These are phyloP conservation scores for Suillus weaverae DNA, from an alignment of 768 basidiomycete species.

Conservation along the genomic window DNA sequence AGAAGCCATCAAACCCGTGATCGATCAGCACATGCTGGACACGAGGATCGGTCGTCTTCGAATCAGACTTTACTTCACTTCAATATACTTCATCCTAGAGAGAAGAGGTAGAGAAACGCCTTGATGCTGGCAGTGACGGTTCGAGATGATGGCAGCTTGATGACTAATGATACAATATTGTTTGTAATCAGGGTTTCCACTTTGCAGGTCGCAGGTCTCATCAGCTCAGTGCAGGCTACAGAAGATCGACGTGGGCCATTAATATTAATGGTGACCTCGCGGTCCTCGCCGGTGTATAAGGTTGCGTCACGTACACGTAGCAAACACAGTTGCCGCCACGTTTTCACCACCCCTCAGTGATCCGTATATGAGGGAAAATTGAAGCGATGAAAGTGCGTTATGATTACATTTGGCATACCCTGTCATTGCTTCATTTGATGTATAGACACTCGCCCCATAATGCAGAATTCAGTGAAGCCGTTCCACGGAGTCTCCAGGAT, in stretches of 20 bases:
- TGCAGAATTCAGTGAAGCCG: background rate
- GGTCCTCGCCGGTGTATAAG: too few species aligned
- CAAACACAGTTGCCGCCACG: too few species aligned
- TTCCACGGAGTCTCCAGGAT: background rate
- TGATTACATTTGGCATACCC: background rate
- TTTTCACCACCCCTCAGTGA: too few species aligned
- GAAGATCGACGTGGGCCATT: too few species aligned
- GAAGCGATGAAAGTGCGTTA: background rate
- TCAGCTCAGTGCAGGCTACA: too few species aligned
- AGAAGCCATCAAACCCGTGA: background rate
- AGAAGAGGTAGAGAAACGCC: background rate
- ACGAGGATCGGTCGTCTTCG: background rate
- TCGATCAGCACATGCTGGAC: background rate
- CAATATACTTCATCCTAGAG: background rate
- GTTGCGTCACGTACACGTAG: too few species aligned
- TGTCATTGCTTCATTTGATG: too few species aligned
- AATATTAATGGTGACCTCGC: too few species aligned
- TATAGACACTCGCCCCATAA: background rate
- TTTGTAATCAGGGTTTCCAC: background rate
- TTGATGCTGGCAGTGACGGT: too few species aligned
- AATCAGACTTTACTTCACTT: background rate
- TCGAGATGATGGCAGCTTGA: background rate
- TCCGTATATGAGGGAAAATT: too few species aligned
- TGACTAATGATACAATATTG: background rate
- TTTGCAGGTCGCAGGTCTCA: too few species aligned